Base-by-base conservation (phyloP, 345 rosid genomes). In the Acer yangbiense region DNA sequence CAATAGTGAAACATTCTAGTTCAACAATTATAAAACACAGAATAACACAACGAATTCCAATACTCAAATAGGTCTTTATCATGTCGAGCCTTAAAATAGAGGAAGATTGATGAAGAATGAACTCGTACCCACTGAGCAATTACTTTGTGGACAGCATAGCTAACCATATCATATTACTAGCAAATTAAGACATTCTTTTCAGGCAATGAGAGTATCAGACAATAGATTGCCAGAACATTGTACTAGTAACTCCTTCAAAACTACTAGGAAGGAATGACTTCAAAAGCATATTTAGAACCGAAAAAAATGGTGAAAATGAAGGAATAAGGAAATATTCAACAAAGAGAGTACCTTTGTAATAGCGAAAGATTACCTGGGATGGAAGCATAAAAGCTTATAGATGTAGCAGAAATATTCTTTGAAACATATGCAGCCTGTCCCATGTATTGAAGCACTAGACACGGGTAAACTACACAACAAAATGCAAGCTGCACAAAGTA, bases 381-480 rank as follows among this genome's bases (percentile, higher is more conserved):
- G 57, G 99, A 94, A 69, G 91, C 88, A 77, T 88, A 89, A 80
- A 96, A 96, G 89, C 95, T 92, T 73, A 82, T 48, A 44, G 90
- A 83, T 70, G 82, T 79, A 32, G 88, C 86, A 55, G 89, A 85
- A 74, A 87, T 80, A 58, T 96, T 96, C 87, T 89, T 91, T 48
- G 98, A 94, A 80, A 94, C 84, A 88, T 89, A 96, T 57, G 99
- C 98, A 52, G 98, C 97, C 84, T 94, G 97, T 35, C 98, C 99
- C 98, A 96, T 89, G 88, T 96, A 96, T 81, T 96, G 99, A 82
- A 96, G 94, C 86, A 96, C 96, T 65, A 96, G 86, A 83, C 97
- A 94, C 18, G 99, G 99, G 85, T 92, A 96, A 61, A 90, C 89
- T 46, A 92, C 82, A 77, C 89, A 86, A 75, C 85, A 76, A 82